These are phyloP conservation scores for Chaetomium cochliodes DNA, from an alignment of 495 filamentous ascomycete species.

Conservation along the genomic window DNA sequence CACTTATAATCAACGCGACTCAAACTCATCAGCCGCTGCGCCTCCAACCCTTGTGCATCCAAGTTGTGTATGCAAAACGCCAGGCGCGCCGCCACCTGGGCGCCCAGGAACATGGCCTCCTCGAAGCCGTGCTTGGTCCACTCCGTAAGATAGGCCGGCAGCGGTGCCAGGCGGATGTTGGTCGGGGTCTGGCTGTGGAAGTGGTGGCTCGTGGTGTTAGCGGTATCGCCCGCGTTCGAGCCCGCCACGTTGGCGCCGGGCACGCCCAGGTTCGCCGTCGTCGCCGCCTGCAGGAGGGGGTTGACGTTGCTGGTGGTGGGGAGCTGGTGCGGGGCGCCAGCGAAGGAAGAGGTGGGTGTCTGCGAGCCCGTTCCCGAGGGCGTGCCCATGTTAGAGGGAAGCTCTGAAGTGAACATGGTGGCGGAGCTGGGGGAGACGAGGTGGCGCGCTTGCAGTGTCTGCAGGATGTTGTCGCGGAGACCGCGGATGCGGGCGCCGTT, in stretches of 20 bases:
- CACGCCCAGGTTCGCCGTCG: constrained; percentile 64
- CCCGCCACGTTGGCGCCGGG: constrained; percentile 28
- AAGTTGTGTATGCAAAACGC: constrained; percentile 58
- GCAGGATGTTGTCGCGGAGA: constrained; percentile 80
- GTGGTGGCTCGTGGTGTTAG: constrained; percentile 51
- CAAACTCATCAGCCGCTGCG: constrained; percentile 46
- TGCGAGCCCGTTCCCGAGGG: constrained; percentile 87
- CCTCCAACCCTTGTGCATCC: constrained; percentile 42
- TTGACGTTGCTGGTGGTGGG: constrained; percentile 65
- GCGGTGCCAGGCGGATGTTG: constrained; percentile 71
- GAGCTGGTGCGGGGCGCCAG: constrained; percentile 54
- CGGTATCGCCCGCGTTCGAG: constrained; percentile 40
- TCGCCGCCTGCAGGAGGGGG: constrained; percentile 88
- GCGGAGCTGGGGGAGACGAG: constrained; percentile 84
- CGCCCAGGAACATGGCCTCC: constrained; percentile 77
- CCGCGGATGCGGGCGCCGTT: constrained; percentile 83
- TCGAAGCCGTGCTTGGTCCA: constrained; percentile 85
- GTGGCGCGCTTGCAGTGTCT: constrained; percentile 75
- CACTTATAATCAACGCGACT: constrained; percentile 51
- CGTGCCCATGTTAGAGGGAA: constrained; percentile 86
- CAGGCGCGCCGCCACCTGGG: constrained; percentile 73
- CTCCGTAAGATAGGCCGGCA: constrained; percentile 87
- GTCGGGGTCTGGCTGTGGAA: constrained; percentile 88
- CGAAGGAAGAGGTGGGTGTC: constrained; percentile 69
- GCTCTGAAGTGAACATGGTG: constrained; percentile 95